These are phyloP conservation scores for Hypsizygus ulmarius DNA, from an alignment of 1,284 basidiomycete genomes.

Conservation along the genomic window DNA sequence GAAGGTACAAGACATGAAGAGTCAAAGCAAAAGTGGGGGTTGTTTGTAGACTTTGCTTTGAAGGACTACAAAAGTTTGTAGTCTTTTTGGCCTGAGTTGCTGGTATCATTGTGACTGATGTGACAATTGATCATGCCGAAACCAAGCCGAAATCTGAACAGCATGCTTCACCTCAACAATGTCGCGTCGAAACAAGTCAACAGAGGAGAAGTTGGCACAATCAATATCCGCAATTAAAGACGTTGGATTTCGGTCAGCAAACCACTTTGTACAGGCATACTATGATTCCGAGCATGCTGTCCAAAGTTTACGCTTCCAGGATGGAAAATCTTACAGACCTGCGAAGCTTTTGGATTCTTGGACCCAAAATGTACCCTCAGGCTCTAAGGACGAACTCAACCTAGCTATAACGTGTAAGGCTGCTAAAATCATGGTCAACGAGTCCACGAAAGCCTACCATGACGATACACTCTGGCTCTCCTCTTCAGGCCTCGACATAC, in stretches of 20 bases:
- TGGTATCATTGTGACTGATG: neutral
- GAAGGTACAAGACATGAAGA: neutral
- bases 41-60: neutral
- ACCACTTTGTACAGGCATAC: slow-evolving; percentile 3
- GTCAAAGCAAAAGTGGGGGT: neutral
- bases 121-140: neutral
- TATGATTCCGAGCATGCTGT: slow-evolving; percentile 4
- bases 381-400: neutral
- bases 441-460: too few relatives aligned
- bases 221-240: too few relatives aligned
- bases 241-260: too few relatives aligned
- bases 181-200: too few relatives aligned
- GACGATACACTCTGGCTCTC: too few relatives aligned
- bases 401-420: neutral
- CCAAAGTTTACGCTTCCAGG: neutral
- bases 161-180: too few relatives aligned
- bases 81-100: neutral
- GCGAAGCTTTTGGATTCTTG: slow-evolving; percentile 4
- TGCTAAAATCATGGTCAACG: too few relatives aligned
- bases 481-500: too few relatives aligned
- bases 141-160: too few relatives aligned
- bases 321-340: slow-evolving; percentile 1
- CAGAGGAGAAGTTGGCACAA: too few relatives aligned
- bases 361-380: slow-evolving; percentile 1
- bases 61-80: neutral